phyloP scores from a whole-genome alignment of 208 protist genomes.

The Balamuthia mandrillaris region DNA sequence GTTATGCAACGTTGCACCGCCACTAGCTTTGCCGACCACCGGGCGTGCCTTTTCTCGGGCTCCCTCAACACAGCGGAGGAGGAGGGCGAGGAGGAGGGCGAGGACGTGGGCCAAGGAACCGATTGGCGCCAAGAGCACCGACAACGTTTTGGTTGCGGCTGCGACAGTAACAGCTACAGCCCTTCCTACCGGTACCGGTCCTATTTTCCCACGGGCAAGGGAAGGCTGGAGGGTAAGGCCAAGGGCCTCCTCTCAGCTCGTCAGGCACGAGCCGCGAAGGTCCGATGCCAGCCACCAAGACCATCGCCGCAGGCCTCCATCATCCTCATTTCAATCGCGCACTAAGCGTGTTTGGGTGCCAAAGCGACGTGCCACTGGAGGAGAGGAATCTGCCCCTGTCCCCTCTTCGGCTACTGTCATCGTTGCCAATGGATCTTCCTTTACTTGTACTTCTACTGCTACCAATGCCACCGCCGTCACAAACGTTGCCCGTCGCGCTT shows the following conservation, averaged over 20 bases:
- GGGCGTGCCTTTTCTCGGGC: too few relatives aligned
- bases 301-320: neutral
- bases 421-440: too few relatives aligned
- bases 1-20: too few relatives aligned
- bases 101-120: neutral
- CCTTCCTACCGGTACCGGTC: neutral
- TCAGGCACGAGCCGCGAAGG: neutral
- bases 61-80: neutral
- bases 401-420: too few relatives aligned
- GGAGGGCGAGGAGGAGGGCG: neutral
- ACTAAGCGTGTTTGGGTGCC: too few relatives aligned
- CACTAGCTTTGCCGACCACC: too few relatives aligned
- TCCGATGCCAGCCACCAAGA: neutral
- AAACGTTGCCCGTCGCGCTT: neutral
- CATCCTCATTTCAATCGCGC: neutral
- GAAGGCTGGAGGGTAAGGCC: neutral
- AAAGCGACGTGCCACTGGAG: too few relatives aligned
- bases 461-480: neutral
- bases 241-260: neutral
- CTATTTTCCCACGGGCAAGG: neutral
- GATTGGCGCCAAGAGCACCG: neutral
- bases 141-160: neutral
- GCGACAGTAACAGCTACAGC: neutral
- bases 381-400: too few relatives aligned
- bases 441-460: neutral